Percentiles rank a stretch among this genome's conserved stretches.
These are phyloP conservation scores for Puccinia sorghi DNA, from an alignment of 1,284 basidiomycete genomes.

Conservation along the genomic window DNA sequence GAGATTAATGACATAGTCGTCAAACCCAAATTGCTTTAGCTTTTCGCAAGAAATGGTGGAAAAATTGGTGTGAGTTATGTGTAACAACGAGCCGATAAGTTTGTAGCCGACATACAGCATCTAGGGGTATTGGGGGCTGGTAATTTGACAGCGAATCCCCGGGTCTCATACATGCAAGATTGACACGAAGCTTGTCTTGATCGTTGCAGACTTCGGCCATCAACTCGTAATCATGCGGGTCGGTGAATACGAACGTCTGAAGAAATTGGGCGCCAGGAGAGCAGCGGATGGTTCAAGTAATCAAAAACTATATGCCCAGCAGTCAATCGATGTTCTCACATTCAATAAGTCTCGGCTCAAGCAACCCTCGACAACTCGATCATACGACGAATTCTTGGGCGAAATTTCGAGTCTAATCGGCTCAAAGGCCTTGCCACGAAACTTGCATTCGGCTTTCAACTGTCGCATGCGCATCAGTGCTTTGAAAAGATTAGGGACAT, in stretches of 20 bases:
- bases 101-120: slow-evolving; percentile 18
- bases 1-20: slow-evolving; percentile 37
- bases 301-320: not conserved
- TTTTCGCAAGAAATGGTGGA: not conserved
- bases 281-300: not conserved
- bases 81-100: not conserved
- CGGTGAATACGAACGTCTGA: slow-evolving; percentile 46
- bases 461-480: slow-evolving; percentile 34
- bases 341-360: slow-evolving; percentile 31
- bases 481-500: slow-evolving; percentile 1
- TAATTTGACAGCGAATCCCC: slow-evolving; percentile 32
- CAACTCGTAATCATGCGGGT: slow-evolving; percentile 47
- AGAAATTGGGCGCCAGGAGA: not conserved
- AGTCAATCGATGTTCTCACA: slow-evolving; percentile 13
- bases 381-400: slow-evolving; percentile 27
- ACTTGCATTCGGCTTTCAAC: slow-evolving; percentile 26
- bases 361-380: slow-evolving; percentile 32
- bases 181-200: slow-evolving; percentile 27
- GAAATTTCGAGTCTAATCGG: slow-evolving; percentile 34
- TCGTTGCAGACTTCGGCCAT: slow-evolving; percentile 40
- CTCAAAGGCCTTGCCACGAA: slow-evolving; percentile 44
- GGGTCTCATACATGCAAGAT: slow-evolving; percentile 40
- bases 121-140: slow-evolving; percentile 16
- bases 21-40: slow-evolving; percentile 40
- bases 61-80: not conserved